phyloP scores from a whole-genome alignment of 768 basidiomycete species.

The Roridomyces roridus region DNA sequence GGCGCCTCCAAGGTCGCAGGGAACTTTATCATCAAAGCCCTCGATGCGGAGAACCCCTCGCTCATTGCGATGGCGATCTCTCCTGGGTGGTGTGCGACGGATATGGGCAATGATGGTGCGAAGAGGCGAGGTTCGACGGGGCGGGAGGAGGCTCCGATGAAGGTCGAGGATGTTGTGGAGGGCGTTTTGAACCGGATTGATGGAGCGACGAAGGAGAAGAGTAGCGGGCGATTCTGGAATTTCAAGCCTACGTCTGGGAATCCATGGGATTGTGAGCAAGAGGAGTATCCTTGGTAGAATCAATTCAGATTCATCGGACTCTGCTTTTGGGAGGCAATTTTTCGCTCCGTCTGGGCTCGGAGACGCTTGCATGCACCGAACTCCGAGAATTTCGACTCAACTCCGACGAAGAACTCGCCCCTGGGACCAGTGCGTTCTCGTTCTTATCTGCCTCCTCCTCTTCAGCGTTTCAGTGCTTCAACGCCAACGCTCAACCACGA shows the following conservation, averaged over 20 bases:
- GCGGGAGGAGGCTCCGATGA: background rate
- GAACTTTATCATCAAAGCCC: background rate
- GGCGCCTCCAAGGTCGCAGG: conserved; percentile 3
- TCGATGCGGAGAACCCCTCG: background rate
- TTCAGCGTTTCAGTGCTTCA: too few relatives aligned
- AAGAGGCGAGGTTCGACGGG: background rate
- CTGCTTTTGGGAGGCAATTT: too few relatives aligned
- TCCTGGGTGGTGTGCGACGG: conserved; percentile 2
- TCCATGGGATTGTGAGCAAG: background rate
- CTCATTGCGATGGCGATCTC: background rate
- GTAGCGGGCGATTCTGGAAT: background rate
- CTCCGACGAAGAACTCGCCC: too few relatives aligned
- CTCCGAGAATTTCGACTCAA: too few relatives aligned
- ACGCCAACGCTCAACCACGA: too few relatives aligned
- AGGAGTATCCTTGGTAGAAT: background rate
- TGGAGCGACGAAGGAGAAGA: background rate
- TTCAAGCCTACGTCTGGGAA: background rate
- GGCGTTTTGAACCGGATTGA: background rate
- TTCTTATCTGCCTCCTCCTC: too few relatives aligned
- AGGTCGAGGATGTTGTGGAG: background rate
- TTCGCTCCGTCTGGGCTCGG: too few relatives aligned
- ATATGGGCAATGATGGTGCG: background rate
- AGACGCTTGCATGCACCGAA: too few relatives aligned
- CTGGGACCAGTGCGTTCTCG: too few relatives aligned
- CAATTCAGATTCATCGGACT: too few relatives aligned